Conservation (phyloP, 257 asterid species). For the Lithospermum erythrorhizon region DNA sequence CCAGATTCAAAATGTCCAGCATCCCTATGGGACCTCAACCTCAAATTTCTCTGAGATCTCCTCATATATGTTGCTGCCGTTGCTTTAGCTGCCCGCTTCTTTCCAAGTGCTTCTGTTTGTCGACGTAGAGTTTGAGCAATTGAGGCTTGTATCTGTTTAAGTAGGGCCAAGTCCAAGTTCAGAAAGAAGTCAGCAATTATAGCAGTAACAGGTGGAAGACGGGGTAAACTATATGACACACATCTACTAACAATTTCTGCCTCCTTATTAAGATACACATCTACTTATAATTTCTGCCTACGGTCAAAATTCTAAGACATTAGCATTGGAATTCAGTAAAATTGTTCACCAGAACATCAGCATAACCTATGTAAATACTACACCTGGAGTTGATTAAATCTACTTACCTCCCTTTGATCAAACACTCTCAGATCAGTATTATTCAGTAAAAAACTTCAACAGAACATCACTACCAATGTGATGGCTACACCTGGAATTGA, state of each 20-base stretch:
- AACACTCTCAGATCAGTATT: no score
- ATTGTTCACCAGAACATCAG: background rate
- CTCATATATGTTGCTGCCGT: constrained; percentile 46
- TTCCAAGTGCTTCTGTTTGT: constrained; percentile 92
- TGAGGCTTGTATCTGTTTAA: constrained; percentile 75
- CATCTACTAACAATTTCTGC: no score
- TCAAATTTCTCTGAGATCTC: constrained; percentile 54
- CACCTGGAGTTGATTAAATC: no score
- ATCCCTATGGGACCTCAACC: constrained; percentile 53
- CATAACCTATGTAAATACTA: background rate
- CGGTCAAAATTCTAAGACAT: no score
- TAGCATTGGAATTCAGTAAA: no score
- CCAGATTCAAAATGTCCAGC: constrained; percentile 63
- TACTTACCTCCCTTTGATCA: no score
- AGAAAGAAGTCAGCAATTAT: background rate
- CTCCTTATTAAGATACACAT: no score
- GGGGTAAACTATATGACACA: background rate
- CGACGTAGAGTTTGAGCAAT: constrained; percentile 82
- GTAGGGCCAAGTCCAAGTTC: constrained; percentile 3
- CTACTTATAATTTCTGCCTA: no score
- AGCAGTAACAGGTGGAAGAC: background rate
- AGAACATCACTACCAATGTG: background rate
- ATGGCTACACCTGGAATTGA: background rate
- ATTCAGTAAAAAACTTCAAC: background rate
- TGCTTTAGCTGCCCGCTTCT: constrained; percentile 56